Evolutionary conservation across 164 flowering plant species (phyloP), one percentile per base, ranked within the genome.

Genomic region (Sextonia rubra): DNA sequence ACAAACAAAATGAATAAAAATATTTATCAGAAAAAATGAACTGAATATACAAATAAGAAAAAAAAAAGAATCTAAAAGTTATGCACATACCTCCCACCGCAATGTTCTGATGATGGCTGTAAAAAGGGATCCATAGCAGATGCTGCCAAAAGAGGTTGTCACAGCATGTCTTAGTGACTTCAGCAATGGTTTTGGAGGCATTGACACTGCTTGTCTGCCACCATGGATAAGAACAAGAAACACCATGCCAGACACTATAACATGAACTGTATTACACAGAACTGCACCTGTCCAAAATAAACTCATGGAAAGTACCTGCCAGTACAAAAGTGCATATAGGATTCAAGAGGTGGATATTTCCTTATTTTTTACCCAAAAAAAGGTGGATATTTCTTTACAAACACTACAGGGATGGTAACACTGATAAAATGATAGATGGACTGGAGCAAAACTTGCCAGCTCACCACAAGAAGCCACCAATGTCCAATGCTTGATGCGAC

Each of bases 381-480:
- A 8, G 2, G 11, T 0, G 44, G 44, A 5, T 37, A 37, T 37
- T 37, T 17, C 68, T 58, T n/a, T 27, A 44, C 76, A 18, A 22
- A 23, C 24, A 30, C 58, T 73, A 55, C 62, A 48, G 71, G 69
- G 72, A 69, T 29, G 60, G 32, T 69, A 63, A 58, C 55, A 69
- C 47, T 52, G 49, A 66, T 70, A 73, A 44, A 80, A 48, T 47
- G 73, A 37, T 62, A 77, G 61, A 80, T 37, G 47, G 37, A 85
- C 75, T 52, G 20, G 81, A 79, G 81, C 81, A 86, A 85, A 89
- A 90, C 91, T 93, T 89, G 92, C 97, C 98, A 85, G 88, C 97
- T 94, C 97, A 94, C 98, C 98, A 86, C 85, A 88, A 95, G 97
- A 83, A 95, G 94, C 98, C 97, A 93, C 97, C 98, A 93, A 78